Evolutionary conservation across 2,329 filamentous ascomycete genomes (phyloP).

Genomic region (Arthrobotrys megalospora): DNA sequence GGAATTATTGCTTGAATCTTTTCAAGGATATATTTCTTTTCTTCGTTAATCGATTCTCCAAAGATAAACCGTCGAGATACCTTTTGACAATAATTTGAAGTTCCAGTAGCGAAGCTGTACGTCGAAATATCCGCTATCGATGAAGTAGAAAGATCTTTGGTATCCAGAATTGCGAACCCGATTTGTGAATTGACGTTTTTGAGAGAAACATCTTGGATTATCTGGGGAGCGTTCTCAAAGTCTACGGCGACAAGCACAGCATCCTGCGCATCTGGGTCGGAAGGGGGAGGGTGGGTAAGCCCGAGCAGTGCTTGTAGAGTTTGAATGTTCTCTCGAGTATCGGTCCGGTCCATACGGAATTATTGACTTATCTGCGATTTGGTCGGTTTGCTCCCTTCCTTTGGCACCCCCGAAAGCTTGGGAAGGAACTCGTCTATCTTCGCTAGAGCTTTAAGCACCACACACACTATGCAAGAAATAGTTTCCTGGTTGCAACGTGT

Average conservation of each 20-base stretch:
- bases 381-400: no score
- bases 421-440: no score
- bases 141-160: conserved; percentile 10
- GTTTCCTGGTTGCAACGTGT: no score
- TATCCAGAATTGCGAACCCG: conserved; percentile 33
- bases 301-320: background rate
- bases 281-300: background rate
- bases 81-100: background rate
- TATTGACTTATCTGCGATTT: no score
- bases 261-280: background rate
- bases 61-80: conserved; percentile 15
- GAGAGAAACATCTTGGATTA: background rate
- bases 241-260: conserved; percentile 30
- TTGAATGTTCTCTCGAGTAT: background rate
- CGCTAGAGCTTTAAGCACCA: no score
- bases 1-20: conserved; percentile 1
- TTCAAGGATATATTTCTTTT: background rate
- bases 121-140: background rate
- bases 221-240: conserved; percentile 8
- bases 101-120: conserved; percentile 20
- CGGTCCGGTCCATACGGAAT: no score
- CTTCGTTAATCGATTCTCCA: conserved; percentile 4
- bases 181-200: conserved; percentile 23
- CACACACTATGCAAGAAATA: no score
- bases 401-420: no score